These are phyloP conservation scores for Tricladium varicosporioides DNA, from an alignment of 2,329 filamentous ascomycete genomes.

Conservation along the genomic window DNA sequence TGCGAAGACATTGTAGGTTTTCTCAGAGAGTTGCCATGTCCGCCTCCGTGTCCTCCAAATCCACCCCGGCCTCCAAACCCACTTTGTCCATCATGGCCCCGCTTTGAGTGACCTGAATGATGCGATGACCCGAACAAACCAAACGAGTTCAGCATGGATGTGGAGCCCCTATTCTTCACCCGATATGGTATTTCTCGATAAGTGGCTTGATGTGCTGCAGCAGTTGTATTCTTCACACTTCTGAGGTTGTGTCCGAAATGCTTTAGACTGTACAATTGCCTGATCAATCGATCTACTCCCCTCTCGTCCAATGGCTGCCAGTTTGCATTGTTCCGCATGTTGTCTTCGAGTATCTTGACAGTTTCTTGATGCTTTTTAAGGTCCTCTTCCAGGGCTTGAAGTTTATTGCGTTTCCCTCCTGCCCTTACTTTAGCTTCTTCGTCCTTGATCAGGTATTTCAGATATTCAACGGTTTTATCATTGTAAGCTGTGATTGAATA, in stretches of 20 bases:
- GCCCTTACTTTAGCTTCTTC: constrained; percentile 35
- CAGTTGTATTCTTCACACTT: constrained; percentile 18
- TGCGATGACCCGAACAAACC: neutral
- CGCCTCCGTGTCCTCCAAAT: too few relatives aligned
- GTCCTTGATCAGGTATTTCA: constrained; percentile 39
- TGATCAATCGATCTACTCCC: constrained; percentile 23
- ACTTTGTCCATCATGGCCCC: too few relatives aligned
- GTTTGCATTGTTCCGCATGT: constrained; percentile 5
- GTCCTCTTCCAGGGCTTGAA: constrained; percentile 26
- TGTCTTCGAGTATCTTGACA: constrained; percentile 22
- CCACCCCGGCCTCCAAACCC: too few relatives aligned
- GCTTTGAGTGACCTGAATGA: too few relatives aligned
- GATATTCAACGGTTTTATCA: constrained; percentile 40
- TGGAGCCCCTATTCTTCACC: neutral
- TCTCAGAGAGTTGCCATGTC: too few relatives aligned
- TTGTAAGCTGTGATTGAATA: constrained; percentile 41
- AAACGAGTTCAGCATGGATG: neutral
- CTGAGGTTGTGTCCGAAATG: constrained; percentile 28
- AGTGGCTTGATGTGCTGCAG: constrained; percentile 22
- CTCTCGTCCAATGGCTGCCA: constrained; percentile 10
- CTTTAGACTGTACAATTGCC: constrained; percentile 26
- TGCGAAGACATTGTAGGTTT: too few relatives aligned
- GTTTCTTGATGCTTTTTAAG: constrained; percentile 8
- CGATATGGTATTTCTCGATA: constrained; percentile 18
- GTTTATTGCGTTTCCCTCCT: constrained; percentile 26